phyloP scores from a whole-genome alignment of 768 basidiomycete species.

The Boletus rubropictus region DNA sequence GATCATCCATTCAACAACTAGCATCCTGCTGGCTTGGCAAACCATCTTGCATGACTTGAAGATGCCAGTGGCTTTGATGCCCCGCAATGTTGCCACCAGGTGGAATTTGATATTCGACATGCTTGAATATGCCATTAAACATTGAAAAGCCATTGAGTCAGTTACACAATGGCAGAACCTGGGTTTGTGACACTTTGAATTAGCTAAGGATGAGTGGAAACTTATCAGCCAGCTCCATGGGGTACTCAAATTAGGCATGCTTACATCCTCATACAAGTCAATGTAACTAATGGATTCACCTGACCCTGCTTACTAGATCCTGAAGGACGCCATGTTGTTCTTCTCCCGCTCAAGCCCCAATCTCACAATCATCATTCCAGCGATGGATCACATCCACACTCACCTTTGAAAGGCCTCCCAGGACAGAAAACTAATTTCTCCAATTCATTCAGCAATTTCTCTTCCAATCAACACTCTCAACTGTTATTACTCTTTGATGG shows the following conservation, averaged over 20 bases:
- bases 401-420: background rate
- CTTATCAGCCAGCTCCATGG: constrained; percentile 11
- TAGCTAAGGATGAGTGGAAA: constrained; percentile 13
- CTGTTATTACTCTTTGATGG: background rate
- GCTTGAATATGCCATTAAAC: background rate
- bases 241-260: too few species aligned
- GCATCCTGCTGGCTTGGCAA: too few species aligned
- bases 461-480: background rate
- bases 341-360: background rate
- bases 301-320: too few species aligned
- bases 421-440: background rate
- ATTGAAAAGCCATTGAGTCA: background rate
- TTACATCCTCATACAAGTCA: too few species aligned
- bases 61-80: too few species aligned
- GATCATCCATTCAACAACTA: too few species aligned
- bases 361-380: background rate
- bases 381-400: background rate
- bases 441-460: background rate
- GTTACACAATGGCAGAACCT: background rate
- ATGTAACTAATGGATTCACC: too few species aligned
- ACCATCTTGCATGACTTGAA: too few species aligned
- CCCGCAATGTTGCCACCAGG: too few species aligned
- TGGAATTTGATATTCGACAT: background rate
- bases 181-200: constrained; percentile 12
- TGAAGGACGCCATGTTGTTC: background rate